These are phyloP conservation scores for Phaseolus coccineus DNA, from an alignment of 331 rosid genomes.

Conservation along the genomic window DNA sequence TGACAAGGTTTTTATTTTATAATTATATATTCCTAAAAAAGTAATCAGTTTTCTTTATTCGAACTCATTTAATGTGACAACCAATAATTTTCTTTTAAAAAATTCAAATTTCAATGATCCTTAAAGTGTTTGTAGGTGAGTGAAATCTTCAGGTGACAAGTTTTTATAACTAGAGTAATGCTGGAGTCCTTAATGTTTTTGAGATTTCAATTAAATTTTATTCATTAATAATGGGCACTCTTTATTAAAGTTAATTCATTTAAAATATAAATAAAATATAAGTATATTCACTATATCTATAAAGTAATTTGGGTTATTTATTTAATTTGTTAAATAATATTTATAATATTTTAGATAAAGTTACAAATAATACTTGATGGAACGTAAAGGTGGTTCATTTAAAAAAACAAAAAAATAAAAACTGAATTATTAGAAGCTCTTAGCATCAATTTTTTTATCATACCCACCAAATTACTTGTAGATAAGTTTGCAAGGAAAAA, in stretches of 20 bases:
- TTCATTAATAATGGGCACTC: background rate
- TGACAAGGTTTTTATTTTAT: conserved; percentile 19
- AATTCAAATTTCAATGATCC: background rate
- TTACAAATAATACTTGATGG: background rate
- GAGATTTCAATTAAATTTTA: no score
- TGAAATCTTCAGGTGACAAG: background rate
- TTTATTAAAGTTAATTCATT: no score
- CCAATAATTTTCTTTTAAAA: background rate
- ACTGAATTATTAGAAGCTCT: background rate
- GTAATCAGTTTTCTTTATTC: background rate
- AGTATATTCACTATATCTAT: no score
- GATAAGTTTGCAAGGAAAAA: background rate
- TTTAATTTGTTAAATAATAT: no score
- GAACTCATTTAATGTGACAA: background rate
- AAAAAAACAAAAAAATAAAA: no score
- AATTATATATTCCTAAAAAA: background rate
- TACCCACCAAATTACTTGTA: background rate
- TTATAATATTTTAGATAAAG: no score
- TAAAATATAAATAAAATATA: no score
- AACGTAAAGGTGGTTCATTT: background rate
- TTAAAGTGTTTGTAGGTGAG: background rate
- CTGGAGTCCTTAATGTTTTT: background rate
- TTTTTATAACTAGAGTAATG: background rate
- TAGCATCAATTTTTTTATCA: no score
- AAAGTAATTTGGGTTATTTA: no score